Conservation (phyloP, 2,329 filamentous ascomycete species). For the Phaeophleospora eucalypticola region DNA sequence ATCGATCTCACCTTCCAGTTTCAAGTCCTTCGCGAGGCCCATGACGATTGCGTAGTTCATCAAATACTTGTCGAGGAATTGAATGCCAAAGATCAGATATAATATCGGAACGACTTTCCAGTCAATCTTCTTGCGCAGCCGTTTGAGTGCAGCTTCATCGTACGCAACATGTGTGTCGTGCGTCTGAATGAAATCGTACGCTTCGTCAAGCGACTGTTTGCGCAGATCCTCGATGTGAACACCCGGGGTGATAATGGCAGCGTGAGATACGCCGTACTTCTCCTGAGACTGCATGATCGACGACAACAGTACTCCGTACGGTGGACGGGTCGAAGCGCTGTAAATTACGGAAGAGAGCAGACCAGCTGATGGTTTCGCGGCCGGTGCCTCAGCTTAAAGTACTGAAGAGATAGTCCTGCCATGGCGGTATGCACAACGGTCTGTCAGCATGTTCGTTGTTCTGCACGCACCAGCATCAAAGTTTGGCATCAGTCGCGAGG, state of each 20-base stretch:
- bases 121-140: conserved; percentile 17
- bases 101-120: conserved; percentile 17
- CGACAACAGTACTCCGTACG: too few species aligned
- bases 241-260: background rate
- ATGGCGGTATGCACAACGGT: background rate
- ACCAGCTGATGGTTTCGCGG: background rate
- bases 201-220: conserved; percentile 2
- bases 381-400: too few species aligned
- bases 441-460: background rate
- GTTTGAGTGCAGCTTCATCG: conserved; percentile 4
- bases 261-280: background rate
- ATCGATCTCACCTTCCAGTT: too few species aligned
- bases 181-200: conserved; percentile 3
- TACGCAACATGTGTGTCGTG: background rate
- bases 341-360: background rate
- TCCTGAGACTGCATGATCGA: background rate
- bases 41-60: conserved; percentile 65
- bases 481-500: background rate
- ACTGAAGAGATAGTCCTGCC: background rate
- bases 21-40: conserved; percentile 39
- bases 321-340: background rate
- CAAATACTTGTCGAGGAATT: conserved; percentile 48
- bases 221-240: background rate
- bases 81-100: conserved; percentile 10
- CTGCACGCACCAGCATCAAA: background rate